phyloP scores from a whole-genome alignment of 2,329 filamentous ascomycete species.

The Proliferodiscus dingleyae region DNA sequence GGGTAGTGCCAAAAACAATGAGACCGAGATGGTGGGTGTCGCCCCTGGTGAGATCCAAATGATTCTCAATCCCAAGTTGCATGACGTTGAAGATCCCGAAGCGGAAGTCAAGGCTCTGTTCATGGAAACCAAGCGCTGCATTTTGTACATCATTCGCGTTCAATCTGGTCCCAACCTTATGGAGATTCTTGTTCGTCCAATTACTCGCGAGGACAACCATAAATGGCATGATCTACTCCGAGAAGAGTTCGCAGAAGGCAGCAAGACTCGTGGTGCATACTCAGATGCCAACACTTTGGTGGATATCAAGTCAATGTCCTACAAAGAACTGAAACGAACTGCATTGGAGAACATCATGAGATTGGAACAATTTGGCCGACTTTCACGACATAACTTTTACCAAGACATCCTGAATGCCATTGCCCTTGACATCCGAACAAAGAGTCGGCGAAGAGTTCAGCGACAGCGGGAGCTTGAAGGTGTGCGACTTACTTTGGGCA shows the following conservation, averaged over 20 bases:
- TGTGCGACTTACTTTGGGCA: slow-evolving; percentile 67
- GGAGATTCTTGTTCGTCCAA: slow-evolving; percentile 89
- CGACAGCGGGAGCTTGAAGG: slow-evolving; percentile 86
- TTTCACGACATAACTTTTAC: slow-evolving; percentile 83
- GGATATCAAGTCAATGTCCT: slow-evolving; percentile 84
- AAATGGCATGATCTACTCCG: slow-evolving; percentile 78
- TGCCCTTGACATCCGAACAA: slow-evolving; percentile 92
- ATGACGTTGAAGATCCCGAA: slow-evolving; percentile 88
- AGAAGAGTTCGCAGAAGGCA: slow-evolving; percentile 71
- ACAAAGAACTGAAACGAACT: slow-evolving; percentile 86
- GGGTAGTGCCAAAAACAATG: slow-evolving; percentile 93
- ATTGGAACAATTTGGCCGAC: slow-evolving; percentile 80
- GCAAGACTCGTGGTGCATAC: slow-evolving; percentile 75
- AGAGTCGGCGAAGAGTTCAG: slow-evolving; percentile 88
- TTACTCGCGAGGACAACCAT: slow-evolving; percentile 79
- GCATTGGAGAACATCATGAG: slow-evolving; percentile 91
- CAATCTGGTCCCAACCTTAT: slow-evolving; percentile 90
- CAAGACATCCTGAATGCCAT: slow-evolving; percentile 98
- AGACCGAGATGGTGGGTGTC: slow-evolving; percentile 84
- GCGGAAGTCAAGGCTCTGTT: slow-evolving; percentile 88
- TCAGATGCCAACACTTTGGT: slow-evolving; percentile 78
- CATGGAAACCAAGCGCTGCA: slow-evolving; percentile 96
- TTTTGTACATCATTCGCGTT: slow-evolving; percentile 95
- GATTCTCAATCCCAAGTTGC: slow-evolving; percentile 83
- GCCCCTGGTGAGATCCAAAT: slow-evolving; percentile 81